Evolutionary conservation across 1,284 basidiomycete genomes (phyloP).

Genomic region (Acaromyces ingoldii): DNA sequence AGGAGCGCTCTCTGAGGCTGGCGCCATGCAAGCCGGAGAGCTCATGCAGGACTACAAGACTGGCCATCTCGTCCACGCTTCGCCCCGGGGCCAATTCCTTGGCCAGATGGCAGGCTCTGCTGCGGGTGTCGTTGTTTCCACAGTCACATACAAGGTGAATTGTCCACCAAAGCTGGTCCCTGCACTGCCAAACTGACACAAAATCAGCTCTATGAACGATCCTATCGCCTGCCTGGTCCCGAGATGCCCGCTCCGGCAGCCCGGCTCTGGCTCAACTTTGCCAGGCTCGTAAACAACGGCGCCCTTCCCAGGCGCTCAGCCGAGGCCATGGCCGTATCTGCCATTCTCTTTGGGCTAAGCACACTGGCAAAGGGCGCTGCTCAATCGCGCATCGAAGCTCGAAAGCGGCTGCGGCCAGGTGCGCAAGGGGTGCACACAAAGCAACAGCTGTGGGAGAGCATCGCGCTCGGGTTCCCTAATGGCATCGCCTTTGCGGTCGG

Average conservation of each 20-base stretch:
- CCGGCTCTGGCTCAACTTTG: slow-evolving; percentile 73
- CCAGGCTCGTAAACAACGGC: slow-evolving; percentile 75
- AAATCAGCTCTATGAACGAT: slow-evolving; percentile 77
- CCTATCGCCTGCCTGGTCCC: slow-evolving; percentile 71
- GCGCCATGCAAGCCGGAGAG: slow-evolving; percentile 93
- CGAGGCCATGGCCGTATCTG: slow-evolving; percentile 71
- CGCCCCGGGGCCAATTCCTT: slow-evolving; percentile 51
- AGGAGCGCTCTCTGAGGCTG: slow-evolving; percentile 91
- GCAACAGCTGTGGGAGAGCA: slow-evolving; percentile 7
- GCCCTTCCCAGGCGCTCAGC: slow-evolving; percentile 71
- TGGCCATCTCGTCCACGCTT: slow-evolving; percentile 67
- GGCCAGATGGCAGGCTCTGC: slow-evolving; percentile 58
- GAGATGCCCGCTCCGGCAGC: slow-evolving; percentile 91
- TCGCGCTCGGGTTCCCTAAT: slow-evolving; percentile 18
- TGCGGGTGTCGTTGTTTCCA: slow-evolving; percentile 74
- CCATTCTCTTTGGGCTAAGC: slow-evolving; percentile 56
- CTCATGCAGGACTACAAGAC: slow-evolving; percentile 98
- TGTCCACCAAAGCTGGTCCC: too few relatives aligned
- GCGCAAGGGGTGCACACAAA: too few relatives aligned
- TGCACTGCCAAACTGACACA: neutral
- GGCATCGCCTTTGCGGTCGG: slow-evolving; percentile 57
- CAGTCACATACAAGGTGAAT: slow-evolving; percentile 62
- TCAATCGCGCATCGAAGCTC: slow-evolving; percentile 1
- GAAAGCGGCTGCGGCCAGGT: neutral
- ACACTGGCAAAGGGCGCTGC: neutral